Evolutionary conservation across 495 filamentous ascomycete species (phyloP), one percentile per base, ranked within the genome.

Genomic region (Poronia punctata): DNA sequence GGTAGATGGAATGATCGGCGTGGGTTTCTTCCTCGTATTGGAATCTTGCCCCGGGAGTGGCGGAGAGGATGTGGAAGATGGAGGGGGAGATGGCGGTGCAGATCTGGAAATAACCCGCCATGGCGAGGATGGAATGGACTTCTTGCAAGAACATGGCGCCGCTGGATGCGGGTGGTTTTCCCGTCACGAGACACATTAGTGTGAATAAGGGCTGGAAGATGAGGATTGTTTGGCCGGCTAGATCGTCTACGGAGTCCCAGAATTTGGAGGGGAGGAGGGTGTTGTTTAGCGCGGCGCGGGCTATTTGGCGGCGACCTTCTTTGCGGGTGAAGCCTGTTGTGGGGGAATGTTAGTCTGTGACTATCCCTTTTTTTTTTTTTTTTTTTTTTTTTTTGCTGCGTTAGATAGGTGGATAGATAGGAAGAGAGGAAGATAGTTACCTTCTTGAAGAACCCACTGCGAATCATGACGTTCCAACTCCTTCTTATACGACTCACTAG

Each of bases 291-390:
- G 72, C 36, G 4, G 54, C 40, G 14, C 61, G 50, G 12, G 57
- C 53, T 0, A 38, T 50, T 10, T 54, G 34, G 5, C 61, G 35
- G 9, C 70, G 64, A 1, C 59, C 33, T 5, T 43, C 43, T 30
- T 64, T 72, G n/a, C 70, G 61, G 6, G 40, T 35, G 35, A 66
- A 71, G 2, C 67, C 71, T 75, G 17, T 1, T n/a, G n/a, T n/a
- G n/a, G 33, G 20, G 29, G 16, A 3, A 11, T 10, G 29, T 41
- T 20, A 41, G 38, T 30, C 21, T 14, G 15, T n/a, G n/a, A n/a
- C n/a, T n/a, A n/a, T n/a, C n/a, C n/a, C n/a, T n/a, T n/a, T n/a
- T n/a, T n/a, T n/a, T n/a, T n/a, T n/a, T n/a, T n/a, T n/a, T n/a
- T n/a, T n/a, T n/a, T n/a, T n/a, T n/a, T n/a, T n/a, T n/a, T n/a